Evolutionary conservation across 2,329 filamentous ascomycete genomes (phyloP), one percentile per base, ranked within the genome.

Genomic region (Pseudocercospora musae): DNA sequence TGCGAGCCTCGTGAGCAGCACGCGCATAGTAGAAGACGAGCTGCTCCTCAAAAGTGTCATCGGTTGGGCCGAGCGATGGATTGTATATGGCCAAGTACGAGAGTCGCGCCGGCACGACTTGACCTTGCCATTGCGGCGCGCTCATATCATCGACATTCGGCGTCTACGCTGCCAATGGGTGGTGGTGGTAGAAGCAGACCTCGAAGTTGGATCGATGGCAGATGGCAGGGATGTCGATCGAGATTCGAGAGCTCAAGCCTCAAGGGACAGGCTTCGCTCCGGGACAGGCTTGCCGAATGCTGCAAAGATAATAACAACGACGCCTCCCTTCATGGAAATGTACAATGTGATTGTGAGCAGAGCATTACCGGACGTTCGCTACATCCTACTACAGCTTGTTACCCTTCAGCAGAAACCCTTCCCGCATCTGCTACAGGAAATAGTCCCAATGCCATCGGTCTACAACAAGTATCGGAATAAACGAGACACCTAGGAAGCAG

Each of bases 11-110:
- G 42, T 69, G 64, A 15, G 71, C 70, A 7, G 68, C 67, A 50
- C 74, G 69, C 5, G 91, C 92, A 71, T 90, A 89, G 79, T 96
- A 97, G 81, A 96, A 99, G 69, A 97, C 91, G 66, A 98, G 91
- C 78, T 99, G 91, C 70, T 94, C 84, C 56, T 85, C 81, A 66
- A 93, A 80, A 2, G 87, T 89, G 73, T 92, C 89, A 74, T 92
- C 89, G 75, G 84, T 85, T 37, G 74, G 82, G 71, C 90, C 89
- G 49, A 96, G 84, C 5, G 89, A 87, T 33, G 96, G 95, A 76
- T 96, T 98, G 82, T 96, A 99, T 75, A 99, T 96, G 75, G 94
- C 88, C 50, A 99, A 84, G 76, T 95, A 98, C 71, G 91, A 90
- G 29, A 98, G 85, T 73, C 91, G 91, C 37, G 94, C 94, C 48